A percentile compares a stretch with the other conserved stretches of the same genome.
phyloP scores from a whole-genome alignment of 352 stramenopile species.

The Globisporangium rhizosaccharum region DNA sequence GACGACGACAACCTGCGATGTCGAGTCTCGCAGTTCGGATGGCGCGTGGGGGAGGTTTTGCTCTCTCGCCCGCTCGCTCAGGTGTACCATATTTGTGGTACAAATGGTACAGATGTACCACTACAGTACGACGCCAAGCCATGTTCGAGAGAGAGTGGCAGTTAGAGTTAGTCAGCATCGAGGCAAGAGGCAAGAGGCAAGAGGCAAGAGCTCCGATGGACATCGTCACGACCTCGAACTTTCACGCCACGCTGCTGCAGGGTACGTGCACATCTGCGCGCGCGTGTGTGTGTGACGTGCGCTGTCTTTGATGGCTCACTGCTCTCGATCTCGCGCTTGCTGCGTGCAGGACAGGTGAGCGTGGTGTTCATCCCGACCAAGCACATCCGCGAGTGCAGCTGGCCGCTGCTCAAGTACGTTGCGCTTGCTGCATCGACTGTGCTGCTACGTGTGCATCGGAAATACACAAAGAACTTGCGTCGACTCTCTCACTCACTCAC shows the following conservation, averaged over 20 bases:
- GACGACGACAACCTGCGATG: too few species aligned
- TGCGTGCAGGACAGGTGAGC: constrained; percentile 51
- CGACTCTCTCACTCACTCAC: not conserved
- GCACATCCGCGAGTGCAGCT: constrained; percentile 68
- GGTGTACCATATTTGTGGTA: too few species aligned
- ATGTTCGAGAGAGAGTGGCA: not conserved
- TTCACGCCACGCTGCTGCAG: constrained; percentile 81
- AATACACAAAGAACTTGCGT: not conserved
- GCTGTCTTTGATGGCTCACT: too few species aligned
- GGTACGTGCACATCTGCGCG: constrained; percentile 23
- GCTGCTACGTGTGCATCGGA: not conserved
- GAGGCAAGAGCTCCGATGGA: constrained; percentile 39
- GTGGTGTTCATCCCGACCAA: constrained; percentile 74
- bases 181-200: not conserved
- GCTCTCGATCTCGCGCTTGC: not conserved
- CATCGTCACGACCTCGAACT: constrained; percentile 87
- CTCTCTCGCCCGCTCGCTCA: too few species aligned
- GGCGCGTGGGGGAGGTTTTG: too few species aligned
- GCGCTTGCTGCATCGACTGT: not conserved
- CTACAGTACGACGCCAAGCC: too few species aligned
- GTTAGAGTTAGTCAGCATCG: too few species aligned
- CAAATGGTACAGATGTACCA: too few species aligned
- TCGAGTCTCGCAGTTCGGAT: too few species aligned
- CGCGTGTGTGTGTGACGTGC: too few species aligned
- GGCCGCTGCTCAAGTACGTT: constrained; percentile 78